A percentile compares a stretch with the other conserved stretches of the same genome.
These are phyloP conservation scores for Aspergillus viridinutans DNA, from an alignment of 2,329 filamentous ascomycete genomes.

Conservation along the genomic window DNA sequence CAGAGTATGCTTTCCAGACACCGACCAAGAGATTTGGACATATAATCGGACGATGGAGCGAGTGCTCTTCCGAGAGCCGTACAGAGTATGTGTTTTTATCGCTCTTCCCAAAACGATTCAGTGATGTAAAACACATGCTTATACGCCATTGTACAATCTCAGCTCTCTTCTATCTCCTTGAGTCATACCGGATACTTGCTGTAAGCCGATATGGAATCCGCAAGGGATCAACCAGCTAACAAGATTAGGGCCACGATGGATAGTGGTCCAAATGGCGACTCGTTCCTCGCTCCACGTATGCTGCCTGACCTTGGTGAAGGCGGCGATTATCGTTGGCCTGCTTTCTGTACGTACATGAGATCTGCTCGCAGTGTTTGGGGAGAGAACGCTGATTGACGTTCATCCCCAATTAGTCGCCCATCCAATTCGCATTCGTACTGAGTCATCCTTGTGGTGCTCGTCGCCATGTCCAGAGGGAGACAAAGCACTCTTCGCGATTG, in stretches of 20 bases:
- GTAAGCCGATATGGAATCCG: constrained; percentile 14
- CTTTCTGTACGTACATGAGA: constrained; percentile 21
- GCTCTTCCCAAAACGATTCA: background rate
- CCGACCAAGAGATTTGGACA: constrained; percentile 27
- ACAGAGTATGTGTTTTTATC: constrained; percentile 22
- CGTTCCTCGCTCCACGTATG: constrained; percentile 27
- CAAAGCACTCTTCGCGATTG: constrained; percentile 33
- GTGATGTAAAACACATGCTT: background rate
- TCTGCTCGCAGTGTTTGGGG: background rate
- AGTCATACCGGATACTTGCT: constrained; percentile 33
- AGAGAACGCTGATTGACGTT: background rate
- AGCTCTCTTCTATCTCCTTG: constrained; percentile 36
- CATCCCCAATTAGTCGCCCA: constrained; percentile 18
- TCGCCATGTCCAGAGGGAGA: constrained; percentile 29
- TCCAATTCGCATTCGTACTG: constrained; percentile 24
- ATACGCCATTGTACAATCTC: background rate
- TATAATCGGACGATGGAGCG: constrained; percentile 32
- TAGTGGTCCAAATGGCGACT: constrained; percentile 29
- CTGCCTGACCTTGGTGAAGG: constrained; percentile 30
- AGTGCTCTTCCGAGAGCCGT: constrained; percentile 28
- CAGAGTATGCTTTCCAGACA: constrained; percentile 32
- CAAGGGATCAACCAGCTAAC: constrained; percentile 11
- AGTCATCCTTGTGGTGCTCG: constrained; percentile 34
- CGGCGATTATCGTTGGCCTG: constrained; percentile 30
- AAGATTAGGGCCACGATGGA: constrained; percentile 33